Evolutionary conservation across 164 flowering plant species (phyloP).

Genomic region (Amborella trichopoda): DNA sequence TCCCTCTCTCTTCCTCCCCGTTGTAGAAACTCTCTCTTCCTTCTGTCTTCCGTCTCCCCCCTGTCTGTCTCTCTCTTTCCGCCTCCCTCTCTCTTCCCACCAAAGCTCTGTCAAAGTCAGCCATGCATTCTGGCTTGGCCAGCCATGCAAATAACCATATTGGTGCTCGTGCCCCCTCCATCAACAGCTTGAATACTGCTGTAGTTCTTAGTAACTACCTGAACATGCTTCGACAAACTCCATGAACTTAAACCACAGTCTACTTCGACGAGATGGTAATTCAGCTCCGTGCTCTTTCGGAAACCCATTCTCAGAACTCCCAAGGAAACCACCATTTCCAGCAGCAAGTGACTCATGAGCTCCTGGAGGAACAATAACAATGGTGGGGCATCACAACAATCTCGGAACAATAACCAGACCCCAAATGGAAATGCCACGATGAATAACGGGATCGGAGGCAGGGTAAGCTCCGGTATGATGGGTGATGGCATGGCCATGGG

Average conservation of each 20-base stretch:
- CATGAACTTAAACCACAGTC: conserved; percentile 40
- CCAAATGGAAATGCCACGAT: conserved; percentile 3
- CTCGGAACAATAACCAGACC: conserved; percentile 4
- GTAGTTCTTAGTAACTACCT: conserved; percentile 57
- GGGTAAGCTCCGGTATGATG: conserved; percentile 1
- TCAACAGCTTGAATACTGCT: conserved; percentile 36
- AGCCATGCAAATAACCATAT: conserved; percentile 33
- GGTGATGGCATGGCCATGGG: conserved; percentile 1
- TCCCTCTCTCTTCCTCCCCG: no score
- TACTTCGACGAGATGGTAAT: conserved; percentile 38
- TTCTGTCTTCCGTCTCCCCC: no score
- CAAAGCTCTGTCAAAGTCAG: conserved; percentile 42
- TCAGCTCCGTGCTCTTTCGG: conserved; percentile 34
- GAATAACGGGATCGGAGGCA: background rate
- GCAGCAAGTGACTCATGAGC: conserved; percentile 73
- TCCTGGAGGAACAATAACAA: conserved; percentile 40
- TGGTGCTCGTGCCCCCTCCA: conserved; percentile 31
- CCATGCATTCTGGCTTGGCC: conserved; percentile 49
- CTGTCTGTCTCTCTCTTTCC: no score
- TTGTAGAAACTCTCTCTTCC: no score
- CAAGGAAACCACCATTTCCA: conserved; percentile 46
- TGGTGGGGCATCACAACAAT: conserved; percentile 11
- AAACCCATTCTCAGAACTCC: conserved; percentile 22
- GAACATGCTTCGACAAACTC: conserved; percentile 58
- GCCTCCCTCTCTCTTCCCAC: conserved; percentile 59